These are phyloP conservation scores for Talaromyces islandicus DNA, from an alignment of 2,329 filamentous ascomycete species.

Conservation along the genomic window DNA sequence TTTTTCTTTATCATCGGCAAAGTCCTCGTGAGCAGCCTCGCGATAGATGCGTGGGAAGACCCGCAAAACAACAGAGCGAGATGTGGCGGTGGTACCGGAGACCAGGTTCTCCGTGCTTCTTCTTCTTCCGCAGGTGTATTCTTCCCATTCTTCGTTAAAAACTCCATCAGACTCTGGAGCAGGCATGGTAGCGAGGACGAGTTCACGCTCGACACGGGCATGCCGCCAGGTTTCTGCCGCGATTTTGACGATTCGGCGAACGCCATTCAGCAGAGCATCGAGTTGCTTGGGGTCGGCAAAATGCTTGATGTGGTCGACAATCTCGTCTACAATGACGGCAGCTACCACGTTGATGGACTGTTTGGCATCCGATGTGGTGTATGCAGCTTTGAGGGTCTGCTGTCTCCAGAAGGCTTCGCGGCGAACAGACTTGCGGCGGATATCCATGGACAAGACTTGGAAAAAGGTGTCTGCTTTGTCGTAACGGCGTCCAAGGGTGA, in stretches of 20 bases:
- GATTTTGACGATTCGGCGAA: conserved; percentile 52
- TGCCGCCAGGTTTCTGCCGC: conserved; percentile 55
- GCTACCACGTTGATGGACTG: conserved; percentile 52
- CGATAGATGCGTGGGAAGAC: conserved; percentile 49
- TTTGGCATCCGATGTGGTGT: conserved; percentile 52
- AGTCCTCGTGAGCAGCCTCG: conserved; percentile 46
- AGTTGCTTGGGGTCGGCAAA: conserved; percentile 48
- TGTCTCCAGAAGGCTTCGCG: conserved; percentile 55
- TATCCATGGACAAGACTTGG: conserved; percentile 49
- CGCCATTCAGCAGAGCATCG: conserved; percentile 45
- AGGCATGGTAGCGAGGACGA: conserved; percentile 49
- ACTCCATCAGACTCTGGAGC: conserved; percentile 29
- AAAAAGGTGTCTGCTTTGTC: conserved; percentile 53
- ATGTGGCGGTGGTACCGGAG: conserved; percentile 10
- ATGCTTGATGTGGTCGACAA: conserved; percentile 48
- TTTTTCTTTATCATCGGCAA: conserved; percentile 42
- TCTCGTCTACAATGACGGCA: conserved; percentile 51
- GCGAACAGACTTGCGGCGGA: conserved; percentile 50
- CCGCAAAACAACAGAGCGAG: conserved; percentile 42
- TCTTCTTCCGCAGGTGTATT: conserved; percentile 23
- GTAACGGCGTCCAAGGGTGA: conserved; percentile 49
- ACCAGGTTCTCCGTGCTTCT: conserved; percentile 7
- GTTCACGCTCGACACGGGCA: conserved; percentile 51
- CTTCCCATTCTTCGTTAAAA: conserved; percentile 31
- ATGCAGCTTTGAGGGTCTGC: conserved; percentile 52